Evolutionary conservation across 495 filamentous ascomycete genomes (phyloP), one percentile per base, ranked within the genome.

Genomic region (Podospora fimiseda): DNA sequence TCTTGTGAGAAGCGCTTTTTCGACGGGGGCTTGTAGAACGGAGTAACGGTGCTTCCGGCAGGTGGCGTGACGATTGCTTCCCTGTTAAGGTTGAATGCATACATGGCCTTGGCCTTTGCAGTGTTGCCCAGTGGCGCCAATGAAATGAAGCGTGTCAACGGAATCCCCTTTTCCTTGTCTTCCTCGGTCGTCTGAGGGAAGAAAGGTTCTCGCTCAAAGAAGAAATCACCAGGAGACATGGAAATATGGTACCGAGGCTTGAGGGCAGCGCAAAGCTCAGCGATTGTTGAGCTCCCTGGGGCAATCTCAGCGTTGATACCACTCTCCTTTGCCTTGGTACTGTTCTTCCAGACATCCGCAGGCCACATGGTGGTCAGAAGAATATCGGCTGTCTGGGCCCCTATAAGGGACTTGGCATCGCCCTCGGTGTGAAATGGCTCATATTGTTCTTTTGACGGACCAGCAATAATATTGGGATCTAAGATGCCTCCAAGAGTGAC

Each of bases 201-300:
- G 77, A 96, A 97, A 0, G 93, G 91, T 64, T 96, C 93, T 16
- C 93, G 82, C 70, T 96, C 92, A 60, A 82, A 96, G 71, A 86
- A 92, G 60, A 82, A 76, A 8, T 73, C 58, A 36, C 41, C 63
- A 7, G 79, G 74, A 0, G 89, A 86, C 11, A 79, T 69, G 13
- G 86, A 81, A 65, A 98, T 85, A 69, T 96, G 91, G 62, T 98
- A 98, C 18, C 87, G 79, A 9, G 93, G 93, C 57, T 88, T 89
- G 8, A 96, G 62, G 1, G 81, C 74, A 8, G 78, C 72, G 65
- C 84, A 89, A 18, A 98, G 75, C 44, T 93, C 88, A 5, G 89
- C 78, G 21, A 90, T 72, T 71, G 76, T 48, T 62, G 74, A 62
- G 70, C 68, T 64, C 64, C 62, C 60, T 33, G 57, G 61, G 14